These are phyloP conservation scores for Gnomoniopsis smithogilvyi DNA, from an alignment of 2,329 filamentous ascomycete species.

Conservation along the genomic window DNA sequence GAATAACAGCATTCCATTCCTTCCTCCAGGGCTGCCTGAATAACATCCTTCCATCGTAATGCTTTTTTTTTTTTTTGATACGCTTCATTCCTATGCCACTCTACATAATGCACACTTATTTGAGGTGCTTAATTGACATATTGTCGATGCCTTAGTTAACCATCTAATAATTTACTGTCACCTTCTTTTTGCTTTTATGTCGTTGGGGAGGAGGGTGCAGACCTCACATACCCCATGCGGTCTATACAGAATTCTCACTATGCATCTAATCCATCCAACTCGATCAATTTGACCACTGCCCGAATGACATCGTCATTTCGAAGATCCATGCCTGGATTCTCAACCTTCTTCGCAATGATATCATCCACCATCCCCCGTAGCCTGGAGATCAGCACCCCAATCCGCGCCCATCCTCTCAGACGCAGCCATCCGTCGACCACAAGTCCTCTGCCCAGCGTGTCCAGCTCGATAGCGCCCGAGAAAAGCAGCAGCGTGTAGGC, in stretches of 20 bases:
- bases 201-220: no score
- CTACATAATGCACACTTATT: no score
- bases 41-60: no score
- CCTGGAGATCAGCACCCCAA: conserved; percentile 83
- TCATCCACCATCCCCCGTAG: conserved; percentile 84
- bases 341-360: conserved; percentile 75
- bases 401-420: conserved; percentile 87
- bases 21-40: no score
- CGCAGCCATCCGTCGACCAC: conserved; percentile 88
- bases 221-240: neutral
- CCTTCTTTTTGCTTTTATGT: no score
- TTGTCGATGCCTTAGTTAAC: no score
- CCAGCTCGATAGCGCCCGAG: conserved; percentile 77
- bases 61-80: no score
- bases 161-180: no score
- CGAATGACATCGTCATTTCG: conserved; percentile 66
- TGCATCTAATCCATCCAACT: conserved; percentile 82
- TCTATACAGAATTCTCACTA: conserved; percentile 25
- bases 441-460: conserved; percentile 82
- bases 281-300: conserved; percentile 76
- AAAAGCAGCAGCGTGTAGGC: conserved; percentile 86
- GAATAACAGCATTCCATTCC: no score
- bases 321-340: conserved; percentile 63
- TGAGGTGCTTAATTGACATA: no score
- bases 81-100: no score